These are phyloP conservation scores for Rehmannia glutinosa DNA, from an alignment of 257 asterid species.

Conservation along the genomic window DNA sequence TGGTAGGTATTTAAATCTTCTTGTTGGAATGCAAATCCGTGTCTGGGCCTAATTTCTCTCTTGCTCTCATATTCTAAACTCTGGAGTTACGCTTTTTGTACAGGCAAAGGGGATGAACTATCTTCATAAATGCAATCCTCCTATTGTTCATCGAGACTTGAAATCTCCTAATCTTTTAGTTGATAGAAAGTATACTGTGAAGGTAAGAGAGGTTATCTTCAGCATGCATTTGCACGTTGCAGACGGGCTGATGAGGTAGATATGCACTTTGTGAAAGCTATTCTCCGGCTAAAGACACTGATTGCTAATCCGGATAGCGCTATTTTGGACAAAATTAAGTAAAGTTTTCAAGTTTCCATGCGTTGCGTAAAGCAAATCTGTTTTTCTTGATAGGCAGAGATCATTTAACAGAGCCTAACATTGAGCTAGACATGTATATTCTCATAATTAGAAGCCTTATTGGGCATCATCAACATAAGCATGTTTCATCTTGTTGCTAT, in stretches of 20 bases:
- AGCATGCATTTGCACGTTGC: constrained; percentile 13
- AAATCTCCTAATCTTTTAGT: constrained; percentile 97
- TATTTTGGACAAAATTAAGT: neutral
- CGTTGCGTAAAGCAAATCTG: neutral
- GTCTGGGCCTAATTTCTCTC: constrained; percentile 12
- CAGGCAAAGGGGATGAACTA: constrained; percentile 99
- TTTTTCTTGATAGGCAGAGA: constrained; percentile 10
- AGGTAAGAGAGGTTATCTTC: constrained; percentile 53
- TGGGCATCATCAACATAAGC: too few relatives aligned
- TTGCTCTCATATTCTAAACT: too few relatives aligned
- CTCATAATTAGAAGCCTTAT: neutral
- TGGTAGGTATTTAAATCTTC: constrained; percentile 45
- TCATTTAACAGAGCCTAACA: neutral
- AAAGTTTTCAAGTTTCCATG: constrained; percentile 7
- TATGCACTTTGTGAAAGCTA: constrained; percentile 1
- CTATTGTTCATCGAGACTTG: constrained; percentile 93
- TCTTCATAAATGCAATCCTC: constrained; percentile 89
- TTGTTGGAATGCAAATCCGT: constrained; percentile 11
- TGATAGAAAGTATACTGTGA: constrained; percentile 92
- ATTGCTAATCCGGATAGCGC: neutral
- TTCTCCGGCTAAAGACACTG: neutral
- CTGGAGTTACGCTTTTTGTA: too few relatives aligned
- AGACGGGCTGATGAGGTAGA: constrained; percentile 15
- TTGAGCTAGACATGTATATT: too few relatives aligned
- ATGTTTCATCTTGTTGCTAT: too few relatives aligned